Conservation (phyloP, 2,329 filamentous ascomycete genomes). For the Aspergillus thermomutatus region DNA sequence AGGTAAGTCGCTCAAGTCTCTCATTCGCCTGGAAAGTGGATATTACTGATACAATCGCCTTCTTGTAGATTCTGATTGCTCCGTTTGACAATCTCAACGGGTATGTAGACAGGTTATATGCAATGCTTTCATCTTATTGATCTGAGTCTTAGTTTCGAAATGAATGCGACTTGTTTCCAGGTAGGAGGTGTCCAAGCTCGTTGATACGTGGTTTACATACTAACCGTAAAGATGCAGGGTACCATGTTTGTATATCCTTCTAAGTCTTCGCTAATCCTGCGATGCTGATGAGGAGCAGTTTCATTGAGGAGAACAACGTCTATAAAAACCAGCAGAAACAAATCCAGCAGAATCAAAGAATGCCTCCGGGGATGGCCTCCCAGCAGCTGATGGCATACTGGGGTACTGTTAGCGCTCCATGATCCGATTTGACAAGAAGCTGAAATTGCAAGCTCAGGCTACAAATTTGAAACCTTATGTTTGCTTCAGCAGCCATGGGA, state of each 20-base stretch:
- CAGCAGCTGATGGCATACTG: conserved; percentile 88
- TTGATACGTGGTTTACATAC: conserved; percentile 5
- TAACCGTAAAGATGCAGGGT: conserved; percentile 39
- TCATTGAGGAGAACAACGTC: conserved; percentile 85
- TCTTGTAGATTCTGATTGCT: conserved; percentile 70
- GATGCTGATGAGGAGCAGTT: conserved; percentile 52
- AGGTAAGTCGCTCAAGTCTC: conserved; percentile 52
- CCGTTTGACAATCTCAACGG: conserved; percentile 80
- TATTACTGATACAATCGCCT: not conserved
- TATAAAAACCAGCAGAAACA: conserved; percentile 64
- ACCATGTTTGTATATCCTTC: conserved; percentile 47
- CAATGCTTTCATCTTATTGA: conserved; percentile 8
- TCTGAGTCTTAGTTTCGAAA: conserved; percentile 68
- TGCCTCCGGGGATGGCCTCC: conserved; percentile 55
- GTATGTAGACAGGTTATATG: conserved; percentile 42
- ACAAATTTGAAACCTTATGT: conserved; percentile 90
- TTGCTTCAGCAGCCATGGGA: conserved; percentile 74
- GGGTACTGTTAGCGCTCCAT: conserved; percentile 53
- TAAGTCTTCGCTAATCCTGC: not conserved
- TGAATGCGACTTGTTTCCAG: conserved; percentile 91
- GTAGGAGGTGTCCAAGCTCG: conserved; percentile 46
- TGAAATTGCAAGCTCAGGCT: conserved; percentile 55
- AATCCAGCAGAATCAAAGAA: conserved; percentile 52
- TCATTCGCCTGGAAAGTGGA: not conserved
- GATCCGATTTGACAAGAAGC: not conserved